Evolutionary conservation across 257 asterid species (phyloP).

Genomic region (Nicotiana otophora): DNA sequence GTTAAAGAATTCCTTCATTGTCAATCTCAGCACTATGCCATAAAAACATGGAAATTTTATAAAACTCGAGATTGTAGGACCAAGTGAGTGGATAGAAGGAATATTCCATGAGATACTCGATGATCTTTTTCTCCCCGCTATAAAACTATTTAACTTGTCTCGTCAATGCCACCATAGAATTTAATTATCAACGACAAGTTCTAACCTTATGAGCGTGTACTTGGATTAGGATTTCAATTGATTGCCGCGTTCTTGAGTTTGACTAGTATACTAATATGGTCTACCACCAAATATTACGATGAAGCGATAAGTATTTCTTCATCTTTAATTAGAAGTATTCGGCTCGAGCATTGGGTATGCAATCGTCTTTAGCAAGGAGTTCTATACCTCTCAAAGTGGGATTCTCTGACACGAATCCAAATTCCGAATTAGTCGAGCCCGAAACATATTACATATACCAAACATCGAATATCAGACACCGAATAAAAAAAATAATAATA

Average conservation of each 20-base stretch:
- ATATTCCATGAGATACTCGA: background rate
- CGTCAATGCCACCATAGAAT: background rate
- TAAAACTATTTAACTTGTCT: background rate
- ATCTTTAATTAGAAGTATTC: too few species aligned
- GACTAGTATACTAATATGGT: background rate
- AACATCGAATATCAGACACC: rapidly evolving
- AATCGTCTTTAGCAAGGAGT: too few species aligned
- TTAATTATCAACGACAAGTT: too few species aligned
- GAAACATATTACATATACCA: too few species aligned
- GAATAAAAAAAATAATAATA: background rate
- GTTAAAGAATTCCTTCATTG: background rate
- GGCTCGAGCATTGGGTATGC: too few species aligned
- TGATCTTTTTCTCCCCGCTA: background rate
- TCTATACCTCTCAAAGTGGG: too few species aligned
- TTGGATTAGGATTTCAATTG: background rate
- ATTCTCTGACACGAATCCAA: too few species aligned
- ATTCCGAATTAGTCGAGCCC: too few species aligned
- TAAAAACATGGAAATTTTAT: background rate
- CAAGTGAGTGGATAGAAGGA: background rate
- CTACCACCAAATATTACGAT: too few species aligned
- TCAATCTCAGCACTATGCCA: background rate
- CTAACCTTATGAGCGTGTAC: too few species aligned
- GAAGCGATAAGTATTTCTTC: too few species aligned
- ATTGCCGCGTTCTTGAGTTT: background rate
- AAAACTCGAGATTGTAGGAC: background rate